These are phyloP conservation scores for Podospora conica DNA, from an alignment of 495 filamentous ascomycete species.

Conservation along the genomic window DNA sequence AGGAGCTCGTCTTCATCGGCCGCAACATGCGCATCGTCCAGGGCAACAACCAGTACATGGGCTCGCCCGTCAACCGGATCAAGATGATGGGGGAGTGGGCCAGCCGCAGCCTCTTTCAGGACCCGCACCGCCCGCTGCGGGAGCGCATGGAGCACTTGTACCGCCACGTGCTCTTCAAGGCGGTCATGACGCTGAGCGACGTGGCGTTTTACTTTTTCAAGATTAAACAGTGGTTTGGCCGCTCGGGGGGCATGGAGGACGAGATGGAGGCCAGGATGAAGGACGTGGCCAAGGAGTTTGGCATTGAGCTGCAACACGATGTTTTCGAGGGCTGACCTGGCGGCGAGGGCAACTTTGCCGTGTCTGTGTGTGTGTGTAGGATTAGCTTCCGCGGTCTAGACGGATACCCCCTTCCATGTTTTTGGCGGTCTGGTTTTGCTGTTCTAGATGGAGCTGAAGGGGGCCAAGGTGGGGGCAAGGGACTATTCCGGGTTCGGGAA, in stretches of 20 bases:
- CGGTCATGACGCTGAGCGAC: constrained; percentile 73
- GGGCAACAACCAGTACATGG: constrained; percentile 62
- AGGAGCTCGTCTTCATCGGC: constrained; percentile 91
- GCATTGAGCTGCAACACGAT: constrained; percentile 79
- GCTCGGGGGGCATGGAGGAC: constrained; percentile 87
- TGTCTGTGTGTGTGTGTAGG: background rate
- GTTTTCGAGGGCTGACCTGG: constrained; percentile 73
- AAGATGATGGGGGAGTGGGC: constrained; percentile 95
- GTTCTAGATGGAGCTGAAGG: constrained; percentile 3
- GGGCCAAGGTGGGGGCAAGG: too few species aligned
- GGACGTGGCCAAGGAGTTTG: constrained; percentile 81
- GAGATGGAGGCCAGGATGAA: constrained; percentile 83
- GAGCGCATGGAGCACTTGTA: constrained; percentile 50
- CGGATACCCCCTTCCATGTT: constrained; percentile 3
- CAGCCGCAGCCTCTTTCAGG: constrained; percentile 66
- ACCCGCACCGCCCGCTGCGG: constrained; percentile 34
- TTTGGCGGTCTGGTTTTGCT: background rate
- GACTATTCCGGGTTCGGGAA: background rate
- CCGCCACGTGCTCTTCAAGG: constrained; percentile 70
- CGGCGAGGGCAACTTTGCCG: background rate
- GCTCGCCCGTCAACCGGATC: constrained; percentile 87
- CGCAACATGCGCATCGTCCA: constrained; percentile 90
- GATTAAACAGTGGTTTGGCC: constrained; percentile 63
- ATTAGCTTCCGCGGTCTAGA: constrained; percentile 1
- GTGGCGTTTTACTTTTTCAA: constrained; percentile 76